A percentile compares a stretch with the other conserved stretches of the same genome.
phyloP scores from a whole-genome alignment of 257 asterid species.

The Echites panduratus region DNA sequence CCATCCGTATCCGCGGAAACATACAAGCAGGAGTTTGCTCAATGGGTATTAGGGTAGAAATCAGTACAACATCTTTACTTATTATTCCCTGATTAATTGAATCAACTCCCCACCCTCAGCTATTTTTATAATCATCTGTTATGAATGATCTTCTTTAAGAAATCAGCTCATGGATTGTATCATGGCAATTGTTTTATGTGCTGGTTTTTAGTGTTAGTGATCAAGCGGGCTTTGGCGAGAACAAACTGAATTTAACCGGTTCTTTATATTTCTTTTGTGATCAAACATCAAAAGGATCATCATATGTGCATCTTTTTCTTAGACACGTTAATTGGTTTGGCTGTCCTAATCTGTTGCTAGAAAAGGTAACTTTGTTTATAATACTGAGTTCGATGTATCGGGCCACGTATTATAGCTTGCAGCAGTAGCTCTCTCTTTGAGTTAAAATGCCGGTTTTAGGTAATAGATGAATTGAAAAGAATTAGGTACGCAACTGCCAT shows the following conservation, averaged over 20 bases:
- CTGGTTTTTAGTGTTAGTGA: not conserved
- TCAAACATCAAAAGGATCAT: not conserved
- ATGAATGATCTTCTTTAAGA: not conserved
- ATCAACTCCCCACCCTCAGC: not conserved
- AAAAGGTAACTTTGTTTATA: not conserved
- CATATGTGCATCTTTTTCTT: not conserved
- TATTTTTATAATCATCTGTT: not conserved
- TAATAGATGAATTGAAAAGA: not conserved
- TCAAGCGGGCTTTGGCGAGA: not conserved
- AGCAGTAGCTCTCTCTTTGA: not conserved
- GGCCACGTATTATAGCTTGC: not conserved
- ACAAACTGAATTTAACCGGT: not conserved
- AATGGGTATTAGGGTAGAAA: not conserved
- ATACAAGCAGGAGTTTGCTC: not conserved
- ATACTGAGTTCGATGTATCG: not conserved
- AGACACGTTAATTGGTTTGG: not conserved
- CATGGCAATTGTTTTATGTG: not conserved
- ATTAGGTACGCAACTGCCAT: not conserved
- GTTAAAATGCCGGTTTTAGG: not conserved
- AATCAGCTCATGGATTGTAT: not conserved
- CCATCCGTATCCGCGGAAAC: not conserved
- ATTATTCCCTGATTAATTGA: not conserved
- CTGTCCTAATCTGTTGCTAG: not conserved
- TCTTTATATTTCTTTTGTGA: not conserved
- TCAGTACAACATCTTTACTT: not conserved